Percentiles rank a stretch among this genome's conserved stretches.
phyloP scores from a whole-genome alignment of 192 early-diverging fungal genomes.

The Phlyctochytrium planicorne region DNA sequence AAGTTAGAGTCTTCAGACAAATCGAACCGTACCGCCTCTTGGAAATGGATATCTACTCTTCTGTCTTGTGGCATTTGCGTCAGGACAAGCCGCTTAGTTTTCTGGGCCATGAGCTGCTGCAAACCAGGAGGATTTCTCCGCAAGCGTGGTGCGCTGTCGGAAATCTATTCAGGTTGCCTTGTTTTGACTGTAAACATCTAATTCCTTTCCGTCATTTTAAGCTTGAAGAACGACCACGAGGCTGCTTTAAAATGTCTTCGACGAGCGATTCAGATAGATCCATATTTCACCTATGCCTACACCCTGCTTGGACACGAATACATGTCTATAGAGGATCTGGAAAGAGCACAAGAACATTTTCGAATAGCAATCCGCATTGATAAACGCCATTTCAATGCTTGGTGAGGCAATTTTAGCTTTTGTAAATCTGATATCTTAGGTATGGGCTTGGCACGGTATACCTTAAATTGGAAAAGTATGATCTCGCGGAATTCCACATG shows the following conservation, averaged over 20 bases:
- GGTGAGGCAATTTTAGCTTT: slow-evolving; percentile 54
- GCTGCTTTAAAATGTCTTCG: slow-evolving; percentile 74
- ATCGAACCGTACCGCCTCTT: slow-evolving; percentile 70
- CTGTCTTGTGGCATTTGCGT: slow-evolving; percentile 81
- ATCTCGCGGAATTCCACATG: slow-evolving; percentile 73
- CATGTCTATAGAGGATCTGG: slow-evolving; percentile 68
- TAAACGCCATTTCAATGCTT: slow-evolving; percentile 78
- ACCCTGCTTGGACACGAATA: slow-evolving; percentile 85
- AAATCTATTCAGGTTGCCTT: slow-evolving; percentile 39
- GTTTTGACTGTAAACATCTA: neutral
- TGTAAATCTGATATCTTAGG: slow-evolving; percentile 34
- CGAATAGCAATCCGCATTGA: slow-evolving; percentile 70
- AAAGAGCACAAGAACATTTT: slow-evolving; percentile 73
- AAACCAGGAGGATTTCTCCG: slow-evolving; percentile 62
- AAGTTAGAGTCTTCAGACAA: slow-evolving; percentile 35
- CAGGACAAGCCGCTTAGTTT: slow-evolving; percentile 68
- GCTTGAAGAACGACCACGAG: slow-evolving; percentile 72
- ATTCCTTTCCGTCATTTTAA: slow-evolving; percentile 40
- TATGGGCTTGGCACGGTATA: slow-evolving; percentile 77
- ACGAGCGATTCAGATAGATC: slow-evolving; percentile 71
- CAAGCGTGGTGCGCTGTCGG: slow-evolving; percentile 74
- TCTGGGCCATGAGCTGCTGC: slow-evolving; percentile 74
- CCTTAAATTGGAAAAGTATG: slow-evolving; percentile 68
- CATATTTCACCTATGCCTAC: slow-evolving; percentile 73
- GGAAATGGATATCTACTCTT: slow-evolving; percentile 85